Base-by-base conservation (phyloP, 1,284 basidiomycete genomes). In the Melampsora larici-populina region DNA sequence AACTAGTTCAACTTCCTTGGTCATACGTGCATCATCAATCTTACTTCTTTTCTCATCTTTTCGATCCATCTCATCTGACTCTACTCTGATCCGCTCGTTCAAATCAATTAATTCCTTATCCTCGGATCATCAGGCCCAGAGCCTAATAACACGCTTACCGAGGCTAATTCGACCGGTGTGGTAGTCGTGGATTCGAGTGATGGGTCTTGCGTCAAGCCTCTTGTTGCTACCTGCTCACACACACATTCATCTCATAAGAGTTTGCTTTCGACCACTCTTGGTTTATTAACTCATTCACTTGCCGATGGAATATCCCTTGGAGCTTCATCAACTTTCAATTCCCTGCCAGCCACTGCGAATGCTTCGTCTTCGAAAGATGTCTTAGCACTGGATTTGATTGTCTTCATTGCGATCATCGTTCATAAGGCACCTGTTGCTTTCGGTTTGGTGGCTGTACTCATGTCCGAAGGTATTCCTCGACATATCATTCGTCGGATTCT, bases 281-380 rank as follows among this genome's bases (percentile, higher is more conserved):
- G 94, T 0, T 85, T 97, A 63, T 87, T 92, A 49, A 88, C 94
- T 51, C 94, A 97, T 82, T 92, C 90, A 1, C 86, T 94, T 43
- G 91, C 93, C 0, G 94, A 97, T 84, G 94, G 94, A 1, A 89
- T 96, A 77, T 93, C 93, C 0, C 85, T 97, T 65, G 94, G 94
- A 36, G 91, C 93, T 3, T 86, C 86, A 62, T 83, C 85, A 33
- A 79, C 79, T 36, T 78, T 80, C 11, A 29, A 80, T 13, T 62
- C 80, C 1, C 62, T 84, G 1, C 40, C 72, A 46, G 58, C 67
- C 1, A 18, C n/a, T n/a, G 6, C 5, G 15, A 0, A 7, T 51
- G 13, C 46, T 33, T 40, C 81, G 80, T 18, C 24, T n/a, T n/a
- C 21, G 11, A 29, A 24, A 9, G 81, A 81, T 5, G 82, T 80